These are phyloP conservation scores for Sphagnum tenellum DNA, from an alignment of 225 moss, liverwort and hornwort species.

Conservation along the genomic window DNA sequence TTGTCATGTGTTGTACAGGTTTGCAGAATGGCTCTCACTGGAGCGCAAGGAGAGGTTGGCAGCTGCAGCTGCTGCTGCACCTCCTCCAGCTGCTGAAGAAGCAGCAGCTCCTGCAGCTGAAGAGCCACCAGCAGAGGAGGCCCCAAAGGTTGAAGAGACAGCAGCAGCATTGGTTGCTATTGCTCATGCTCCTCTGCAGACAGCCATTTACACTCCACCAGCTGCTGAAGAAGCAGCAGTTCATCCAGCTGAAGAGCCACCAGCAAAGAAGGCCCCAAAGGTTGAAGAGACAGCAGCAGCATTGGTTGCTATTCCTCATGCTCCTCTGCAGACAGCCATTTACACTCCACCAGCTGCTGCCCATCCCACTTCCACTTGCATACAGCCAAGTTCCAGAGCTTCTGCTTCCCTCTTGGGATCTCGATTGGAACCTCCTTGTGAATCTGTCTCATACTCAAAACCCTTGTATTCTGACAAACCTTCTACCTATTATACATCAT, in stretches of 20 bases:
- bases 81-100: not conserved
- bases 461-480: too few relatives aligned
- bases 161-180: too few relatives aligned
- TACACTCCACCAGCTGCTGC: too few relatives aligned
- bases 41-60: conserved; percentile 33
- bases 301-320: conserved; percentile 37
- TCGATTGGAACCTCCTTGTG: conserved; percentile 7
- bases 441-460: not conserved
- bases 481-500: too few relatives aligned
- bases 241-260: not conserved
- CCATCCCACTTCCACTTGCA: too few relatives aligned
- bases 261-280: not conserved
- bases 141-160: too few relatives aligned
- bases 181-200: too few relatives aligned
- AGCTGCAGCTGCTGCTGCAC: not conserved
- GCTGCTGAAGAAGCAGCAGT: too few relatives aligned
- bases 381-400: conserved; percentile 10
- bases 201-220: too few relatives aligned
- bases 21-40: conserved; percentile 41
- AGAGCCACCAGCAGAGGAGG: not conserved
- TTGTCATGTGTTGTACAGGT: conserved; percentile 8
- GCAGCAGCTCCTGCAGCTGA: not conserved
- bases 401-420: conserved; percentile 2
- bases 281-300: conserved; percentile 10
- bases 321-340: conserved; percentile 15